These are phyloP conservation scores for Globomyces pollinis-pini DNA, from an alignment of 192 early-diverging fungal genomes.

Conservation along the genomic window DNA sequence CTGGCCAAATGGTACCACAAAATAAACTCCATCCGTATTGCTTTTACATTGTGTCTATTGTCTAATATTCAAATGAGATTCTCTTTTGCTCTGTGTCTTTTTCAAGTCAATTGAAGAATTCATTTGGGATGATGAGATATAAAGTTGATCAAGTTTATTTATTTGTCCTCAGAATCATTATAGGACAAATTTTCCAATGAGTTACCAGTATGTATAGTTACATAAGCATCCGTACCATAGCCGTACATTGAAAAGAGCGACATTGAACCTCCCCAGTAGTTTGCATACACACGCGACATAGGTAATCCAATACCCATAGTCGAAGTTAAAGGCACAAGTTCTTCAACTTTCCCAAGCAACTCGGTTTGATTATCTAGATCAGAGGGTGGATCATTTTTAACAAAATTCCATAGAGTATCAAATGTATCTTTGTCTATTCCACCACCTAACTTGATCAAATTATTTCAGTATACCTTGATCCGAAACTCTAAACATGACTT, in stretches of 20 bases:
- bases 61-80: background rate
- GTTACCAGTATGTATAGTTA: slow-evolving; percentile 69
- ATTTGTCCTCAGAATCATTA: background rate
- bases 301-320: slow-evolving; percentile 83
- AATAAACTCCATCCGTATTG: slow-evolving; percentile 15
- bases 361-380: slow-evolving; percentile 67
- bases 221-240: slow-evolving; percentile 87
- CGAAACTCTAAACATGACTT: slow-evolving; percentile 84
- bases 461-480: slow-evolving; percentile 63
- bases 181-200: slow-evolving; percentile 30
- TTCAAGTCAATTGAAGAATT: background rate
- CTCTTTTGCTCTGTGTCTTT: background rate
- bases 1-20: slow-evolving; percentile 67
- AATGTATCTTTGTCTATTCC: slow-evolving; percentile 65
- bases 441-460: slow-evolving; percentile 41
- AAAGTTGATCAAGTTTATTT: too few species aligned
- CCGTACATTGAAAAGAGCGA: slow-evolving; percentile 75
- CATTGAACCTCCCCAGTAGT: slow-evolving; percentile 92
- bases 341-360: slow-evolving; percentile 70
- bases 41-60: background rate
- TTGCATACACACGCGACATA: slow-evolving; percentile 83
- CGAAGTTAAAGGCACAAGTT: slow-evolving; percentile 31
- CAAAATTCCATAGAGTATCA: slow-evolving; percentile 67
- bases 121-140: background rate
- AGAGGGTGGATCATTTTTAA: slow-evolving; percentile 38